Conservation (phyloP, 495 filamentous ascomycete species). For the Aspergillus asperescens region DNA sequence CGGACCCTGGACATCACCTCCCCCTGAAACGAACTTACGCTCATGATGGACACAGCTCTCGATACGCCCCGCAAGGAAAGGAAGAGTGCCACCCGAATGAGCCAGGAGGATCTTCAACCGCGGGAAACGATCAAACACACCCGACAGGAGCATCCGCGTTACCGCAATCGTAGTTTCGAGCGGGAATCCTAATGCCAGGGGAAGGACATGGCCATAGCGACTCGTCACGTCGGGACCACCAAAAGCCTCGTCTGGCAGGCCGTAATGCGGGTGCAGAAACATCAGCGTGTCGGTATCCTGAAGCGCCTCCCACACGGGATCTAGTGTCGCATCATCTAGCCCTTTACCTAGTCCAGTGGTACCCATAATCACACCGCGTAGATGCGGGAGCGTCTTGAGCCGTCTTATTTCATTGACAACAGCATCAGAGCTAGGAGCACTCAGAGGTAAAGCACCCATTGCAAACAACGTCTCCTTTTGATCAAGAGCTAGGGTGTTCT, state of each 20-base stretch:
- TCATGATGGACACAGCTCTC: slow-evolving; percentile 88
- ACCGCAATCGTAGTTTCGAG: slow-evolving; percentile 92
- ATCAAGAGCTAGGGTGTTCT: slow-evolving; percentile 14
- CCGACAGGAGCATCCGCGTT: slow-evolving; percentile 75
- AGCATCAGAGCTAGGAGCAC: slow-evolving; percentile 55
- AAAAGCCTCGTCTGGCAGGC: slow-evolving; percentile 72
- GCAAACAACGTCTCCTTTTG: slow-evolving; percentile 55
- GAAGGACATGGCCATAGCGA: slow-evolving; percentile 83
- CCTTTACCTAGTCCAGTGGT: slow-evolving; percentile 77
- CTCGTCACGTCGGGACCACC: slow-evolving; percentile 49
- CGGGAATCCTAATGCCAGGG: slow-evolving; percentile 82
- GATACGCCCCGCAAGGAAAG: slow-evolving; percentile 82
- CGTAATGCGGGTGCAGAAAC: slow-evolving; percentile 94
- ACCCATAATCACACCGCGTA: slow-evolving; percentile 82
- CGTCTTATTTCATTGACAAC: slow-evolving; percentile 57
- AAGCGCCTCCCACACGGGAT: slow-evolving; percentile 65
- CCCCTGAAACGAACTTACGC: slow-evolving; percentile 55
- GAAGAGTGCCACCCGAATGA: slow-evolving; percentile 83
- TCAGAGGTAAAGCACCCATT: slow-evolving; percentile 77
- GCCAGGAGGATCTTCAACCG: slow-evolving; percentile 72
- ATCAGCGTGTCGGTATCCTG: slow-evolving; percentile 57
- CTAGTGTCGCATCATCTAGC: slow-evolving; percentile 69
- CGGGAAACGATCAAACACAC: slow-evolving; percentile 76
- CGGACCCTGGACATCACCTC: slow-evolving; percentile 46
- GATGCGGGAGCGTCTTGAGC: slow-evolving; percentile 55